Evolutionary conservation across 768 basidiomycete genomes (phyloP).

Genomic region (Tulasnella sp.): DNA sequence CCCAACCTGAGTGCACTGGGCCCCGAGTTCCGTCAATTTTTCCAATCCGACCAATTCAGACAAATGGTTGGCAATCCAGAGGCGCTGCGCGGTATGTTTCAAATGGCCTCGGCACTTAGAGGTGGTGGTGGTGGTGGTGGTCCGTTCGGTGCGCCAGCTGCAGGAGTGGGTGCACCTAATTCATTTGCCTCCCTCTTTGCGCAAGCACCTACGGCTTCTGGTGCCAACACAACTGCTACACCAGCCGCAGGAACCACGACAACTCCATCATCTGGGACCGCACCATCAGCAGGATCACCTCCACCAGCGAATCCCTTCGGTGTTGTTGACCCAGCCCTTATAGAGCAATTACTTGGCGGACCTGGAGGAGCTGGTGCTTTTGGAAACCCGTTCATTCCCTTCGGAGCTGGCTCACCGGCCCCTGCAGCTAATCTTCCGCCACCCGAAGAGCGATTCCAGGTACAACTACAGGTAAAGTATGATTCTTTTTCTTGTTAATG

Average conservation of each 20-base stretch:
- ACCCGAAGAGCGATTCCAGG: slow-evolving; percentile 86
- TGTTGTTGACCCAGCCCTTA: slow-evolving; percentile 33
- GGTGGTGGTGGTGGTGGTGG: not conserved
- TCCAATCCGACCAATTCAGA: slow-evolving; percentile 63
- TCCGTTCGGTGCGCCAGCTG: not conserved
- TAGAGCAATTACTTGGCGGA: slow-evolving; percentile 31
- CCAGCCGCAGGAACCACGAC: slow-evolving; percentile 17
- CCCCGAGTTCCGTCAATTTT: slow-evolving; percentile 65
- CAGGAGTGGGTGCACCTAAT: not conserved
- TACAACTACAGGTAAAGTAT: slow-evolving; percentile 53
- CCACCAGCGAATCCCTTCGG: slow-evolving; percentile 16
- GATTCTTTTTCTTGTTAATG: not conserved
- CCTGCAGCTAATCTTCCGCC: slow-evolving; percentile 49
- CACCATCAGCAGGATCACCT: slow-evolving; percentile 15
- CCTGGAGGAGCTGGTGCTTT: slow-evolving; percentile 21
- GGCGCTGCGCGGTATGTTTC: slow-evolving; percentile 57
- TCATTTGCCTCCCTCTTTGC: not conserved
- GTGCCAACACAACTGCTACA: slow-evolving; percentile 22
- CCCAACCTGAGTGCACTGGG: slow-evolving; percentile 59
- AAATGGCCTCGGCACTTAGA: slow-evolving; percentile 33
- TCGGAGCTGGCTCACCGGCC: slow-evolving; percentile 21
- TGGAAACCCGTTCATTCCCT: slow-evolving; percentile 25
- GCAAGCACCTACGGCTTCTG: not conserved
- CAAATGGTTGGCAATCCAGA: slow-evolving; percentile 78
- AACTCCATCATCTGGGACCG: slow-evolving; percentile 19